Percentiles rank a stretch among this genome's conserved stretches.
These are phyloP conservation scores for Leucosporidium scottii DNA, from an alignment of 768 basidiomycete genomes.

Conservation along the genomic window DNA sequence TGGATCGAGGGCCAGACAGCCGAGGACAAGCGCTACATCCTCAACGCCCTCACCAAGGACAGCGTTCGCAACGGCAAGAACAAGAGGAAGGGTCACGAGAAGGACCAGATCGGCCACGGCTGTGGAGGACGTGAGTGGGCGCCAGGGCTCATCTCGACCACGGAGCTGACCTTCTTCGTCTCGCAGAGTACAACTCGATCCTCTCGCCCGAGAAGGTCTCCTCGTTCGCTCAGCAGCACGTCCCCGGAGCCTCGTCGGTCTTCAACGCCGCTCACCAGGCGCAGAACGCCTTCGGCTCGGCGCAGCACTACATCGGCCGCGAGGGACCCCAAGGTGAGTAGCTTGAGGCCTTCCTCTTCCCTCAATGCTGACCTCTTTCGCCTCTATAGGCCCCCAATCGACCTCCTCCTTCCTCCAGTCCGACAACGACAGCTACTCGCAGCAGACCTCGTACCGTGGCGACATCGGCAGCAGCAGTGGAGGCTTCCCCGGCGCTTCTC, in stretches of 20 bases:
- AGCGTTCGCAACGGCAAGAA: constrained; percentile 67
- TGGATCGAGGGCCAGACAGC: constrained; percentile 56
- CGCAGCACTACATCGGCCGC: not conserved
- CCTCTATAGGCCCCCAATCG: not conserved
- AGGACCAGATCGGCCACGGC: constrained; percentile 49
- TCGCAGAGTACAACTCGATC: constrained; percentile 22
- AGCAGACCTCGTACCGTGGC: not conserved
- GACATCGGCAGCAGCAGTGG: not conserved
- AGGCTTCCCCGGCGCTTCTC: not conserved
- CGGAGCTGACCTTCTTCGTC: not conserved
- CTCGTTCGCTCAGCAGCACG: constrained; percentile 26
- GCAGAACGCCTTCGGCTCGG: not conserved
- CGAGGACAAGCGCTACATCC: constrained; percentile 47
- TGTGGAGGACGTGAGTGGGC: constrained; percentile 42
- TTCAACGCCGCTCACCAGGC: constrained; percentile 20
- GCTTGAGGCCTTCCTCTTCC: too few species aligned
- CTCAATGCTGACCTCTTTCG: too few species aligned
- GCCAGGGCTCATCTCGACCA: too few species aligned
- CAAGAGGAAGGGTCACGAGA: constrained; percentile 50
- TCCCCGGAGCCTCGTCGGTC: constrained; percentile 21
- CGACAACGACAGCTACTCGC: not conserved
- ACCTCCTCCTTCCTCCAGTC: not conserved
- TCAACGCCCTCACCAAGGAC: constrained; percentile 52
- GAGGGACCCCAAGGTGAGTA: not conserved
- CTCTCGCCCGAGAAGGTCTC: constrained; percentile 24